Base-by-base conservation (phyloP, 2,329 filamentous ascomycete genomes). In the Corniculantispora saksenae region DNA sequence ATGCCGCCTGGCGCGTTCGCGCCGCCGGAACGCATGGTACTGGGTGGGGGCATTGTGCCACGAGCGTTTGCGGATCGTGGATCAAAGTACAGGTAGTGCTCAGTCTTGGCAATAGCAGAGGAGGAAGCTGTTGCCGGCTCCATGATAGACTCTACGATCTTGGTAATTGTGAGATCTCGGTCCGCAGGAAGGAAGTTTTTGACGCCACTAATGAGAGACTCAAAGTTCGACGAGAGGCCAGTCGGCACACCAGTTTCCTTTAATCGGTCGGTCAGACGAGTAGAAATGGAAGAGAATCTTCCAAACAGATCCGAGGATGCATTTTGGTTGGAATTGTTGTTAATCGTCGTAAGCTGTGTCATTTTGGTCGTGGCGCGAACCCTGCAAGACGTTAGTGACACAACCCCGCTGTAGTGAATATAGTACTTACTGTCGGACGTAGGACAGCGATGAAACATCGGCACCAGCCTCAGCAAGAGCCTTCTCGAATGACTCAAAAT, bases 141-240 rank as follows among this genome's bases (percentile, higher is more conserved):
- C 94, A 99, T 99, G 72, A 99, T 90, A 1, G 93, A 97, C 77
- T 99, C 95, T 48, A 95, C 94, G 74, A 99, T 97, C 79, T 98
- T 98, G 64, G 96, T 99, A 61, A 99, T 87, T 0, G 95, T 98
- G 12, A 98, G 86, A 74, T 99, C 96, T 72, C 94, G 93, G 80
- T 99, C 96, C 17, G 89, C 92, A 0, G 96, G 95, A n/a, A 99
- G 82, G 79, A 99, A 97, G 79, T 97, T 98, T 80, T 98, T 99
- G 74, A 99, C 94, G 51, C 94, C 94, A 7, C 93, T 94, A 67
- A 98, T 94, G 51, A 99, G 86, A 35, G 91, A 94, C 77, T 98
- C 95, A 73, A 99, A 92, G 76, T 98, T 98, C 62, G 89, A 88
- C 1, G 85, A 85, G 12, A 89, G 79, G 66, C 83, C 84, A 8